phyloP scores from a whole-genome alignment of 257 asterid genomes.

The Scutellaria baicalensis region DNA sequence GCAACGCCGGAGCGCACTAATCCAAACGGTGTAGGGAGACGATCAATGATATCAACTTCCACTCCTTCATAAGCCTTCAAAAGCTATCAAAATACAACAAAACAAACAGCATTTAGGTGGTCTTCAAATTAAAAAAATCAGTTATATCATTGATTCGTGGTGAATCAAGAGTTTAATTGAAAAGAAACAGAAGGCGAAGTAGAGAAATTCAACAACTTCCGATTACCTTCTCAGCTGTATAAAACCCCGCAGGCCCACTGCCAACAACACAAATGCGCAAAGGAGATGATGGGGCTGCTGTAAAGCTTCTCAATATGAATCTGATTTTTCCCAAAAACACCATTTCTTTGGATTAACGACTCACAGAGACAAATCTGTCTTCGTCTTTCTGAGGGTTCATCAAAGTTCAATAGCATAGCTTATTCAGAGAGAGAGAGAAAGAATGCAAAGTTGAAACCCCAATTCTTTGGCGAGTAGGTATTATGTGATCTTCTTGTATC shows the following conservation, averaged over 20 bases:
- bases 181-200: neutral
- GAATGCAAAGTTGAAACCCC: too few relatives aligned
- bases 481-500: too few relatives aligned
- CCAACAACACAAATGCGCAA: slow-evolving; percentile 78
- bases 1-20: slow-evolving; percentile 94
- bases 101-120: neutral
- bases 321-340: slow-evolving; percentile 17
- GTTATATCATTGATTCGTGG: neutral
- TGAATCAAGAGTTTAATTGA: neutral
- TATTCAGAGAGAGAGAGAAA: too few relatives aligned
- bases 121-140: too few relatives aligned
- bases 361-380: neutral
- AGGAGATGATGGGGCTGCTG: slow-evolving; percentile 37
- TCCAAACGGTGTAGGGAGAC: slow-evolving; percentile 92
- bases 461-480: too few relatives aligned
- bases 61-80: slow-evolving; percentile 66
- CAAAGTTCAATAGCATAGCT: neutral
- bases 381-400: neutral
- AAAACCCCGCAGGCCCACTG: slow-evolving; percentile 96
- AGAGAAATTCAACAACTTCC: neutral
- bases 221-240: slow-evolving; percentile 79
- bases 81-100: slow-evolving; percentile 32
- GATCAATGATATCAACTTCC: slow-evolving; percentile 84
- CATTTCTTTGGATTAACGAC: slow-evolving; percentile 21
- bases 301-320: slow-evolving; percentile 37